Evolutionary conservation across 176 grass and related monocot species (phyloP).

Genomic region (Chloris gayana): DNA sequence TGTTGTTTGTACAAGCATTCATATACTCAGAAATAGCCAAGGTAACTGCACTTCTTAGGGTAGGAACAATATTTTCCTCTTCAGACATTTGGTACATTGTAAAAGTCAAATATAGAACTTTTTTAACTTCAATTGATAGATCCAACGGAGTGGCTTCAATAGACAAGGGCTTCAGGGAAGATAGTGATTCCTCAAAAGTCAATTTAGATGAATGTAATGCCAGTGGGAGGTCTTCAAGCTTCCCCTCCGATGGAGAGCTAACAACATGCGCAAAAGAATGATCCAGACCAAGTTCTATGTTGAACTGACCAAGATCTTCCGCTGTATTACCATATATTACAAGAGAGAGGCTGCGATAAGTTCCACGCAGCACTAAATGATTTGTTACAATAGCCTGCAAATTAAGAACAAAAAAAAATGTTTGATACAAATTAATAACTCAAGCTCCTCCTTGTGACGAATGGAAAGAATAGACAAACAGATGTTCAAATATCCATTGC

Average conservation of each 20-base stretch:
- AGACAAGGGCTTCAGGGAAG: slow-evolving; percentile 64
- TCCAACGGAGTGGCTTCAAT: slow-evolving; percentile 61
- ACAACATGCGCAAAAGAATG: slow-evolving; percentile 87
- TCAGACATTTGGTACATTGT: slow-evolving; percentile 62
- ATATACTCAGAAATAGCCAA: slow-evolving; percentile 65
- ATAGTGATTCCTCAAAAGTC: slow-evolving; percentile 69
- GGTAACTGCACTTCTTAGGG: slow-evolving; percentile 59
- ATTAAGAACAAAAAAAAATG: slow-evolving; percentile 32
- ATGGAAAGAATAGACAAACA: slow-evolving; percentile 27
- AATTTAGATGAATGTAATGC: slow-evolving; percentile 75
- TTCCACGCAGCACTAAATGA: slow-evolving; percentile 90
- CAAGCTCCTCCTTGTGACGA: slow-evolving; percentile 11
- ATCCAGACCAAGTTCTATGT: slow-evolving; percentile 90
- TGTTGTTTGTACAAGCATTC: slow-evolving; percentile 42
- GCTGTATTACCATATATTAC: slow-evolving; percentile 97
- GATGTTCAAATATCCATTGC: slow-evolving; percentile 18
- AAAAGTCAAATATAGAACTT: slow-evolving; percentile 66
- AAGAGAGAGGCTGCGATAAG: slow-evolving; percentile 90
- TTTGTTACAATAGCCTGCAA: slow-evolving; percentile 95
- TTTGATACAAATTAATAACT: slow-evolving; percentile 6
- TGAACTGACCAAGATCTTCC: slow-evolving; percentile 98
- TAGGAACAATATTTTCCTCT: slow-evolving; percentile 56
- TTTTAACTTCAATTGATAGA: slow-evolving; percentile 65
- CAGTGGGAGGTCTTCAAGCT: slow-evolving; percentile 87
- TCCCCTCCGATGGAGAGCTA: slow-evolving; percentile 89